These are phyloP conservation scores for Euryodendron excelsum DNA, from an alignment of 148 eudicot genomes.

Conservation along the genomic window DNA sequence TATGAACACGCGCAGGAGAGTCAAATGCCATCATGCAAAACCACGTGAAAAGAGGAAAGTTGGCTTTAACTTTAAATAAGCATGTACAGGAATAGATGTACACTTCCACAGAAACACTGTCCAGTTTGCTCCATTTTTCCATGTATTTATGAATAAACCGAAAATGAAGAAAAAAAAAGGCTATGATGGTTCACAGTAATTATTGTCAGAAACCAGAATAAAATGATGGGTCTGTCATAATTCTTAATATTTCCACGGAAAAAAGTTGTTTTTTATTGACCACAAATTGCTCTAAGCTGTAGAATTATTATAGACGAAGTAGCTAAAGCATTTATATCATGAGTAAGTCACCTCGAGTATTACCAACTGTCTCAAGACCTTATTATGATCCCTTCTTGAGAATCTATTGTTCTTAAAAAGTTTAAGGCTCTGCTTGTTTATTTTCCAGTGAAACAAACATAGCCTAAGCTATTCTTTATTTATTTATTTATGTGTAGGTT, in stretches of 20 bases:
- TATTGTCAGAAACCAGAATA: background rate
- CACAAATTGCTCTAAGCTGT: no score
- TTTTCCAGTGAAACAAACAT: no score
- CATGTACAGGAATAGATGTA: conserved; percentile 1
- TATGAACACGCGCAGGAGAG: conserved; percentile 2
- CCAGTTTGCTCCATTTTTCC: conserved; percentile 13
- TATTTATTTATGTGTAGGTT: no score
- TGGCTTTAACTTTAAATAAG: conserved; percentile 18
- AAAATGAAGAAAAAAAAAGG: background rate
- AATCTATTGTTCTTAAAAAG: no score
- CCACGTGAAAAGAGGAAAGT: conserved; percentile 34
- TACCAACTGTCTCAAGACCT: no score
- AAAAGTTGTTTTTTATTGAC: background rate
- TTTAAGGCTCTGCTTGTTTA: no score
- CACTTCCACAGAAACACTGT: background rate
- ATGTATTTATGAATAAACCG: conserved; percentile 4
- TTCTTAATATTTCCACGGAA: background rate
- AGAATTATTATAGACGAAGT: no score
- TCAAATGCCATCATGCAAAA: conserved; percentile 23
- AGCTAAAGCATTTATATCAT: no score
- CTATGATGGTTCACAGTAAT: background rate
- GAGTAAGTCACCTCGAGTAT: no score
- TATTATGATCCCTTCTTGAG: no score
- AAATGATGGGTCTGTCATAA: background rate
- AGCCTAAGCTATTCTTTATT: no score